Conservation (phyloP, 208 protist species). For the Leishmania mexicana region DNA sequence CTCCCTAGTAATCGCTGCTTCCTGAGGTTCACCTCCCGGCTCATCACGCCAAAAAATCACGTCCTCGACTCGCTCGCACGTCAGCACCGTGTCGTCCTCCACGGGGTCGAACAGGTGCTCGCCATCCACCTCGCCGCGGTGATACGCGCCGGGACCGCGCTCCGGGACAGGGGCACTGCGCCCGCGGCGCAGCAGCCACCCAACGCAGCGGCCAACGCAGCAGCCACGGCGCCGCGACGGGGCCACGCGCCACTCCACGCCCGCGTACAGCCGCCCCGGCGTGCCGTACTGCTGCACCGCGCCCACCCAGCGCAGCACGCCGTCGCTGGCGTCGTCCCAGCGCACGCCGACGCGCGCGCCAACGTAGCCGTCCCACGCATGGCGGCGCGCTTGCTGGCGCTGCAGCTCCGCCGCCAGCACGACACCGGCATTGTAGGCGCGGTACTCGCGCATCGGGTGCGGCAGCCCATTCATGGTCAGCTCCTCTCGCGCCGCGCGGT, state of each 20-base stretch:
- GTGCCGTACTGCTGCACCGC: constrained; percentile 43
- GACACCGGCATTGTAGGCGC: constrained; percentile 29
- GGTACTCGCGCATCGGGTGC: constrained; percentile 21
- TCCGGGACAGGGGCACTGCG: neutral
- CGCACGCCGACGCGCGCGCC: constrained; percentile 27
- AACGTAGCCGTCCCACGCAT: constrained; percentile 44
- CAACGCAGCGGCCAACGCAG: neutral
- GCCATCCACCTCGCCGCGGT: constrained; percentile 54
- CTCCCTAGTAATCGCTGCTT: neutral
- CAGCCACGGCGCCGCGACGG: constrained; percentile 22
- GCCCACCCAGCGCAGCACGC: constrained; percentile 60
- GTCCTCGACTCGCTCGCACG: constrained; percentile 47
- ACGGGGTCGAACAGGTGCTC: constrained; percentile 60
- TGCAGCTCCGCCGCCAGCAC: constrained; percentile 28
- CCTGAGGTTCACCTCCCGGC: neutral
- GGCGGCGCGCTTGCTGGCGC: constrained; percentile 31
- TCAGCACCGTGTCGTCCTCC: constrained; percentile 36
- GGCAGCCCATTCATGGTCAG: constrained; percentile 32
- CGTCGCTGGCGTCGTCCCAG: constrained; percentile 24
- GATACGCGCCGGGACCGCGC: constrained; percentile 27
- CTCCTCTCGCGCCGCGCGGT: constrained; percentile 32
- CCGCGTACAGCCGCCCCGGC: constrained; percentile 44
- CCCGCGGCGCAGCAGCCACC: constrained; percentile 4
- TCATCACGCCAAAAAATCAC: constrained; percentile 6
- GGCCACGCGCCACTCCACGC: constrained; percentile 51